Evolutionary conservation across 2,329 filamentous ascomycete species (phyloP), one percentile per base, ranked within the genome.

Genomic region (Aureobasidium sp.): DNA sequence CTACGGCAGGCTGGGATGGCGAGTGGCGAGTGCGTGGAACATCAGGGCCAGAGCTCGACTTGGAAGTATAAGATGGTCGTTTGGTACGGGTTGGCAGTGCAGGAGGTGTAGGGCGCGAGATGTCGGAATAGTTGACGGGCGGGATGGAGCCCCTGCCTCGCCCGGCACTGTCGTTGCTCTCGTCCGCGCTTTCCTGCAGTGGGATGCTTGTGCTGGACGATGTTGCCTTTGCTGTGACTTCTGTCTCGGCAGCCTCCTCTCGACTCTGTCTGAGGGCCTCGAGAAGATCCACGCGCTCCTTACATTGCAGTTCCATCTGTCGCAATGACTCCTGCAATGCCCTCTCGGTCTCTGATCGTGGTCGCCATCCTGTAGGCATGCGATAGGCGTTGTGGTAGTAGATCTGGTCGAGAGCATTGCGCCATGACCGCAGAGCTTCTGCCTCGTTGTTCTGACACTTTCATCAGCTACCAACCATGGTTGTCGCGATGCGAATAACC

Each of bases 351-450:
- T 94, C 88, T 47, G 83, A 85, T 63, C 83, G 82, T 17, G 88
- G 83, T 11, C 77, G 74, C 65, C 87, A 87, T 57, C 78, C 82
- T 41, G 82, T 76, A 40, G 86, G 80, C 37, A 87, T 77, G 64
- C 83, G 84, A 67, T 85, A 87, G 55, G 87, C 83, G 68, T 90
- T 86, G 70, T 93, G 85, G 63, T 90, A 87, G 67, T 87, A 85
- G 63, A 98, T 95, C 58, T 90, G 85, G 59, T 91, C 86, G 53
- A 97, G 84, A 3, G 90, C 91, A 55, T 82, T 81, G 66, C 82
- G 86, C 93, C 93, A 98, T 65, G 88, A 90, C 64, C 88, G 80
- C 68, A 95, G 79, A 12, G 93, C 91, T 76, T 97, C 91, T 55
- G 79, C 75, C 72, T 97, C 90, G 67, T 96, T 91, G 60, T 88